These are phyloP conservation scores for Geotrichum bryndzae DNA, from an alignment of 1,139 yeast genomes.

Conservation along the genomic window DNA sequence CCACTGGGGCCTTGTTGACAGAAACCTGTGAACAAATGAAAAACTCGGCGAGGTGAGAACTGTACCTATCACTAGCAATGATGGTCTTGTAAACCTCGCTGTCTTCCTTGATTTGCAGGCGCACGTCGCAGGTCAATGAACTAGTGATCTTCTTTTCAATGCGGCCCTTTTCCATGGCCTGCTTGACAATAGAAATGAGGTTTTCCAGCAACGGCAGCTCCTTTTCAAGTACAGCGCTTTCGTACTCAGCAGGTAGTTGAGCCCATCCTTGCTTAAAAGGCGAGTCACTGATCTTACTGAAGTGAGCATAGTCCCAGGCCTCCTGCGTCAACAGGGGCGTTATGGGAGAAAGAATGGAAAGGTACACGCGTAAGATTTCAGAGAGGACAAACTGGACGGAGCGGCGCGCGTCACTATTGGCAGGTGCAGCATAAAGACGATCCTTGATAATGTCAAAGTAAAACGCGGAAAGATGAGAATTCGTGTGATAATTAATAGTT, in stretches of 20 bases:
- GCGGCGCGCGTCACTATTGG: slow-evolving; percentile 46
- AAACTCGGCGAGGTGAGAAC: slow-evolving; percentile 43
- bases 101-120: slow-evolving; percentile 32
- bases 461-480: slow-evolving; percentile 67
- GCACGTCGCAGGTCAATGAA: slow-evolving; percentile 55
- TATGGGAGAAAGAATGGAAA: slow-evolving; percentile 69
- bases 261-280: slow-evolving; percentile 50
- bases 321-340: slow-evolving; percentile 83
- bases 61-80: slow-evolving; percentile 21
- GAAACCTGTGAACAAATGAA: slow-evolving; percentile 59
- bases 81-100: slow-evolving; percentile 23
- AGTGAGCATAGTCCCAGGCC: slow-evolving; percentile 57
- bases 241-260: slow-evolving; percentile 40
- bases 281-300: slow-evolving; percentile 36
- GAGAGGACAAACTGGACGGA: slow-evolving; percentile 67
- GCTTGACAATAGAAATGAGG: slow-evolving; percentile 48
- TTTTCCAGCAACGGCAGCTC: slow-evolving; percentile 40
- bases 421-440: slow-evolving; percentile 54
- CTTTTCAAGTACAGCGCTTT: slow-evolving; percentile 27
- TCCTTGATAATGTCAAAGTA: slow-evolving; percentile 88
- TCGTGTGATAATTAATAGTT: slow-evolving; percentile 64
- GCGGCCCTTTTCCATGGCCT: slow-evolving; percentile 45
- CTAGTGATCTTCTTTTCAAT: slow-evolving; percentile 50
- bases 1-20: slow-evolving; percentile 32
- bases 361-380: slow-evolving; percentile 55